Conservation (phyloP, 441 rosid species). For the Bocquillonia castaneifolia region DNA sequence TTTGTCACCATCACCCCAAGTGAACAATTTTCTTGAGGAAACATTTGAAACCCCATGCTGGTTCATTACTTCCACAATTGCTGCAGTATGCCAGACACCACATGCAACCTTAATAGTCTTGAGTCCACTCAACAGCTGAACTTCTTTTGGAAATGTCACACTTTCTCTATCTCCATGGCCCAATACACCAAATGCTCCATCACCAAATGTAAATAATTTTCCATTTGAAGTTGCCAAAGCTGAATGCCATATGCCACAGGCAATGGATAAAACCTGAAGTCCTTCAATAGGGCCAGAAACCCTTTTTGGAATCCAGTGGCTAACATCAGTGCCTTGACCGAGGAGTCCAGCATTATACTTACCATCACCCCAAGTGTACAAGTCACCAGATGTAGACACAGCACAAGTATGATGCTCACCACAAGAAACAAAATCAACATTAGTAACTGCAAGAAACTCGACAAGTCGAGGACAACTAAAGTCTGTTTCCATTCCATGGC, state of each 20-base stretch:
- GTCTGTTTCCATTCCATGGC: slow-evolving; percentile 69
- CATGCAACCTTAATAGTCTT: slow-evolving; percentile 84
- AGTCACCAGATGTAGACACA: no score
- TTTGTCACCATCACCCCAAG: slow-evolving; percentile 97
- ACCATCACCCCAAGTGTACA: no score
- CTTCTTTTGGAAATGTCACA: slow-evolving; percentile 64
- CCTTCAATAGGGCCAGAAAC: slow-evolving; percentile 80
- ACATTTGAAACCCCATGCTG: slow-evolving; percentile 50
- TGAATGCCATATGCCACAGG: slow-evolving; percentile 93
- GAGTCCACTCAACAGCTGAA: slow-evolving; percentile 58
- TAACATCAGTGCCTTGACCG: slow-evolving; percentile 79
- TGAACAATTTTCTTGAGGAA: slow-evolving; percentile 72
- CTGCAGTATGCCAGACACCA: slow-evolving; percentile 89
- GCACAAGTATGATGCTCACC: no score
- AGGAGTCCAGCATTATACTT: slow-evolving; percentile 69
- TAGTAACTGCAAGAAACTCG: slow-evolving; percentile 69
- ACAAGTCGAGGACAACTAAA: slow-evolving; percentile 70
- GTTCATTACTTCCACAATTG: slow-evolving; percentile 75
- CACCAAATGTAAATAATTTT: slow-evolving; percentile 82
- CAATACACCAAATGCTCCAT: slow-evolving; percentile 70
- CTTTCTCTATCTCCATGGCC: slow-evolving; percentile 85
- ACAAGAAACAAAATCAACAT: slow-evolving; percentile 60
- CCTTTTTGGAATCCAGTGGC: slow-evolving; percentile 93
- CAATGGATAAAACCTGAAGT: slow-evolving; percentile 71
- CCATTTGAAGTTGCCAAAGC: slow-evolving; percentile 75